Evolutionary conservation across 495 filamentous ascomycete genomes (phyloP), one percentile per base, ranked within the genome.

Genomic region (Eremomyces bilateralis): DNA sequence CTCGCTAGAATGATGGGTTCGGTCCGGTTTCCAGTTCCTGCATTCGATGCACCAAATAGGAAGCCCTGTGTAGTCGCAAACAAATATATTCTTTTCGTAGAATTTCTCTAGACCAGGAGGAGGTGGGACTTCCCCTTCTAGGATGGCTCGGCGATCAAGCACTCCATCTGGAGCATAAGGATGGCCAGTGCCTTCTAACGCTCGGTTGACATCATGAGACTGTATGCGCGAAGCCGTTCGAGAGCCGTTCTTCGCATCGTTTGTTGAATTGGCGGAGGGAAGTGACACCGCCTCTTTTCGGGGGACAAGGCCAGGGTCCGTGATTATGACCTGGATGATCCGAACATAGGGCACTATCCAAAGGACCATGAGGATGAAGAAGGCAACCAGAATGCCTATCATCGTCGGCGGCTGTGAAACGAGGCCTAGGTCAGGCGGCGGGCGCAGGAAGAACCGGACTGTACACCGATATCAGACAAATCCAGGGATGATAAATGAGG

Each of bases 11-110:
- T 94, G 84, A 42, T 90, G 81, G 2, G 74, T 64, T 24, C 84
- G 59, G 43, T 92, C 84, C 4, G 72, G 67, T 47, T 92, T 92
- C 62, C 72, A 90, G 37, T 71, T 75, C 38, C 63, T 64, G 53
- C 84, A 94, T 32, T 64, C 60, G n/a, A 66, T 67, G 54, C 84
- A 94, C 66, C 76, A 94, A 16, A 62, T 63, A 0, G 84, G 84
- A 17, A 65, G 63, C 4, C 84, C 84, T 45, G 83, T 74, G 21
- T 61, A 56, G 42, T 85, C 71, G 49, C 79, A 91, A 4, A 83
- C 62, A 53, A 85, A 94, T 4, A 75, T 66, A 48, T 90, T 71
- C 47, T 74, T 78, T 16, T 61, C 73, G 47, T 82, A 81, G 45
- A 85, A 90, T 10, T 49, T 48, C 37, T 63, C 59, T 29, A 67